Evolutionary conservation across 495 filamentous ascomycete genomes (phyloP), one percentile per base, ranked within the genome.

Genomic region (Penicillium paxilli): DNA sequence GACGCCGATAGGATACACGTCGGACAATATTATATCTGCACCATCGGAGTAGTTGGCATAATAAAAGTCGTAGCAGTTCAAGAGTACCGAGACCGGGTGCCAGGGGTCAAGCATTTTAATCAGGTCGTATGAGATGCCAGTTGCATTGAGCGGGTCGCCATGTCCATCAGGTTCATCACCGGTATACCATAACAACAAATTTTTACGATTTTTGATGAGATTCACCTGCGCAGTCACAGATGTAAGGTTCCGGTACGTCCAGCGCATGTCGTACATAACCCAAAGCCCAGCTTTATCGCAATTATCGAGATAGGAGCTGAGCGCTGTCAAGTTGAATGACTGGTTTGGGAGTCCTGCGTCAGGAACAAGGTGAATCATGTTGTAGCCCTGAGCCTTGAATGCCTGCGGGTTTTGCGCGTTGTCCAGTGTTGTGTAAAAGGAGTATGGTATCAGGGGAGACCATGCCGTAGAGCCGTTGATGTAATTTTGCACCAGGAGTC

Each of bases 51-150:
- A 89, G 4, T 80, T 62, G n/a, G 59, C 63, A 62, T 85, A 91
- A 62, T 86, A 80, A 68, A 86, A 90, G 62, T 89, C 83, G 33
- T 80, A 76, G 77, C 87, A 91, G 68, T 89, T 89, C 23, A 90
- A 74, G 1, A 80, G 80, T 1, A 89, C 70, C 1, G 80, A 81
- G 4, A 87, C 79, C 0, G 86, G 87, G 64, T 89, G 87, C 64
- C 87, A 89, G 0, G 86, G 86, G 65, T 91, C 87, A 1, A 87
- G 60, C 0, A 55, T 51, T 41, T 78, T 77, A 58, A 90, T 76
- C 1, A 77, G 62, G 4, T 73, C 61, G 57, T 80, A 79, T 2
- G 72, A 60, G 12, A 59, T 50, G 3, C 37, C 28, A 5, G 79
- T 71, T 0, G 71, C 65, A 47, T 81, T 70, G 22, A 88, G 78